phyloP scores from a whole-genome alignment of 108 stramenopile species.

The Licmophora abbreviata region DNA sequence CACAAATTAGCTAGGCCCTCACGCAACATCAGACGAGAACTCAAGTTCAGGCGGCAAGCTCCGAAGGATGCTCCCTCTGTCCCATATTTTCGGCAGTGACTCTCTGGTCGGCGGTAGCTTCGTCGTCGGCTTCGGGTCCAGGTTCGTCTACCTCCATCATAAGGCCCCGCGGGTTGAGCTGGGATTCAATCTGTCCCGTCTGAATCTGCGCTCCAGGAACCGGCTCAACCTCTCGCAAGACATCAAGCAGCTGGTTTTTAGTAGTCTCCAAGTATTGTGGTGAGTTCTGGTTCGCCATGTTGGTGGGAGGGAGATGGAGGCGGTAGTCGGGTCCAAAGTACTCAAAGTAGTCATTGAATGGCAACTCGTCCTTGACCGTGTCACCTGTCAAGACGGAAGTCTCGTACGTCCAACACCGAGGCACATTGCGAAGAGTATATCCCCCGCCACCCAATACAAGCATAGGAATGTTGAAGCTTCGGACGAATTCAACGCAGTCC shows the following conservation, averaged over 20 bases:
- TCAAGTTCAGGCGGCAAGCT: slow-evolving; percentile 30
- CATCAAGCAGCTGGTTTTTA: slow-evolving; percentile 71
- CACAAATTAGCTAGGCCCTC: no score
- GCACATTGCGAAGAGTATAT: slow-evolving; percentile 98
- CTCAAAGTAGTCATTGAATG: slow-evolving; percentile 98
- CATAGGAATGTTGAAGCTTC: slow-evolving; percentile 90
- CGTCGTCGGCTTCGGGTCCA: slow-evolving; percentile 31
- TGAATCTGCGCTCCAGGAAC: slow-evolving; percentile 78
- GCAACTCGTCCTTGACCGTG: slow-evolving; percentile 83
- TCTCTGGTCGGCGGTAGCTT: slow-evolving; percentile 35
- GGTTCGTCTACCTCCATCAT: slow-evolving; percentile 53
- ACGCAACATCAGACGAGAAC: no score
- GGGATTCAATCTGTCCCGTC: slow-evolving; percentile 75
- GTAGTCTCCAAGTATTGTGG: slow-evolving; percentile 82
- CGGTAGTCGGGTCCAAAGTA: slow-evolving; percentile 98
- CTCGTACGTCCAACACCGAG: slow-evolving; percentile 98
- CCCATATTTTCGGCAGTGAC: slow-evolving; percentile 26
- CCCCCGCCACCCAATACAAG: slow-evolving; percentile 97
- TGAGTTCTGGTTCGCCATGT: slow-evolving; percentile 97
- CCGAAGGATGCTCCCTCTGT: slow-evolving; percentile 58
- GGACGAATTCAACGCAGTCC: slow-evolving; percentile 88
- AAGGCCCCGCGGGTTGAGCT: slow-evolving; percentile 53
- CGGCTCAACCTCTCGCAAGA: slow-evolving; percentile 72
- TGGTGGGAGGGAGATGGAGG: slow-evolving; percentile 90
- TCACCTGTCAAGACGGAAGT: slow-evolving; percentile 87